Base-by-base conservation (phyloP, 495 filamentous ascomycete species). In the Pyrenopolyporus hunteri region DNA sequence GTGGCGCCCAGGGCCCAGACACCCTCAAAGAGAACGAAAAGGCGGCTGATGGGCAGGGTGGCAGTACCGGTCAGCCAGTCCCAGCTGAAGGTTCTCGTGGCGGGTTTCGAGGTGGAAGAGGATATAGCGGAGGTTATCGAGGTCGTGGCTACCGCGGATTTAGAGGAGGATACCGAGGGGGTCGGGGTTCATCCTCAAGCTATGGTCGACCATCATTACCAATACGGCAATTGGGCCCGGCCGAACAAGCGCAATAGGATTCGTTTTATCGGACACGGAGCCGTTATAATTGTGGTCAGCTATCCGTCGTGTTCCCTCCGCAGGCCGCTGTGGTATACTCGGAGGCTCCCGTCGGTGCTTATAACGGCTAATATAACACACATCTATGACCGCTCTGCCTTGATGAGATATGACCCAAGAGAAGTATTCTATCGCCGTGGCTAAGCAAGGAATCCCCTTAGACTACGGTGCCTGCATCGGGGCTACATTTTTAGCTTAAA, bases 91-190 rank as follows among this genome's bases (percentile, higher is more conserved):
- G 52, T 47, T 22, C 48, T 36, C 69, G 70, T 14, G 64, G 67
- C 1, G 26, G 36, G 17, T 53, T 47, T 44, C 70, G 68, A 25
- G 67, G 70, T 16, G 67, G 64, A 1, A 52, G 70, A 32, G 70
- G 64, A 25, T 64, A 66, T 25, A 53, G 62, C n/a, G 63, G 64
- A 40, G 52, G 51, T 9, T 68, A 46, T 17, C 53, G 66, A 35
- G 59, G 54, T 7, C 66, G 69, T 55, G 62, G 66, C 0, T 59
- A 61, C 46, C 53, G 66, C 10, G 63, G 63, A 4, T 39, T 17
- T 1, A 44, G 69, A 45, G 51, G 69, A 57, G 63, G 63, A 8
- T 60, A 42, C 7, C 69, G 67, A 26, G 64, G 64, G 40, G 55
- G 65, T 16, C 59, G 69, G 6, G 63, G 66, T 14, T 43, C 52